Base-by-base conservation (phyloP, 805 yeast genomes). In the Pichia thaimueangensis region DNA sequence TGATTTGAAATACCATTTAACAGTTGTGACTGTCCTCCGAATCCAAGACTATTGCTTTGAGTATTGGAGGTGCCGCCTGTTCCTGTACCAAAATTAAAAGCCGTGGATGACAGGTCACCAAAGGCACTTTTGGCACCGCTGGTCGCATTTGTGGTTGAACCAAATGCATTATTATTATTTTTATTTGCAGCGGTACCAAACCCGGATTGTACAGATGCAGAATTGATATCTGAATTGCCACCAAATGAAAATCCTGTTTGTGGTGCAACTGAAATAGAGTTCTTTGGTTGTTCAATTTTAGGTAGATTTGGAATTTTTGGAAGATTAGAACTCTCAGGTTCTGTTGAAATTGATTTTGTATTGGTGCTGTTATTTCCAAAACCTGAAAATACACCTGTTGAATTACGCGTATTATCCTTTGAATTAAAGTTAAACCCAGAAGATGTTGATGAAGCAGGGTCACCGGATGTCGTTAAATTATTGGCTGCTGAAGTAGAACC, bases 201-300 rank as follows among this genome's bases (percentile, higher is more conserved):
- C 5, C 34, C 33, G 24, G 24, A 23, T 11, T 10, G 30, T 2
- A 23, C 12, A 7, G 39, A 27, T 7, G 39, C 4, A n/a, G n/a
- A n/a, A n/a, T 23, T 23, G 25, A 23, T 23, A 11, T 19, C 15
- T 5, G 42, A 15, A 22, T 28, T 17, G 17, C 29, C 35, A 34
- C 46, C 41, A 37, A 37, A 45, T 11, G 42, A 25, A 24, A 37
- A 35, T 16, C 27, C 24, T 13, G 42, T 5, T 16, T 24, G 15
- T 37, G 29, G 21, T 20, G 9, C 20, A 13, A 29, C 11, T 13
- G 29, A 25, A 25, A 10, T 8, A 8, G 29, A 9, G 13, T 25
- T 8, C 5, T 28, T 34, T 12, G 12, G 22, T 8, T 25, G n/a
- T 9, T n/a, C 29, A 25, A 25, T 25, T 11, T 25, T 25, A 12